phyloP scores from a whole-genome alignment of 73 alveolate genomes.

The Halteria grandinella region DNA sequence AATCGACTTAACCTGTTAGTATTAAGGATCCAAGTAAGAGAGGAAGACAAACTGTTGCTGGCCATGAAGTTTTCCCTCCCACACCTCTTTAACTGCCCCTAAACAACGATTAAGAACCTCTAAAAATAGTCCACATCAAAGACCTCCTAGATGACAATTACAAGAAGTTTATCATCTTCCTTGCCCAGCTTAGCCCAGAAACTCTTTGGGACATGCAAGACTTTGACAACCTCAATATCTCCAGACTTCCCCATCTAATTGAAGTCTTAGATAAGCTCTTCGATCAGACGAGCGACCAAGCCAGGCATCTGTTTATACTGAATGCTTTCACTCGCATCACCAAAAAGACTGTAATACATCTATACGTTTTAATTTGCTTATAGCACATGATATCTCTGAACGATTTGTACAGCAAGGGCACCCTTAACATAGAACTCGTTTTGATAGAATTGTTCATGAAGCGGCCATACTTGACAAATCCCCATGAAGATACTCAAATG shows the following conservation, averaged over 20 bases:
- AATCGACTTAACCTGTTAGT: no score
- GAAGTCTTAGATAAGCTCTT: slow-evolving; percentile 19
- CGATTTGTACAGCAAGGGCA: slow-evolving; percentile 2
- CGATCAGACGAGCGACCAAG: neutral
- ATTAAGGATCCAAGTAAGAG: no score
- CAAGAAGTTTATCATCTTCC: slow-evolving; percentile 2
- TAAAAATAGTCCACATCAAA: neutral
- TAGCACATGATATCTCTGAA: slow-evolving; percentile 36
- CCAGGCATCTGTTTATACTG: slow-evolving; percentile 12
- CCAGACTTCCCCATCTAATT: neutral
- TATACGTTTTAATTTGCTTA: neutral
- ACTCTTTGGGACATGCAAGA: slow-evolving; percentile 41
- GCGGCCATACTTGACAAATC: slow-evolving; percentile 7
- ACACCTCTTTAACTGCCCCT: neutral
- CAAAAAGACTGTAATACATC: slow-evolving; percentile 28
- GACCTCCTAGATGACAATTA: neutral
- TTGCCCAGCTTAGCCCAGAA: slow-evolving; percentile 24
- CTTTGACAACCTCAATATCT: slow-evolving; percentile 7
- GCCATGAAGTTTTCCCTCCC: neutral
- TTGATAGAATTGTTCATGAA: slow-evolving; percentile 10
- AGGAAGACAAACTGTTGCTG: neutral
- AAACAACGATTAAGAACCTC: neutral
- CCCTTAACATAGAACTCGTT: neutral
- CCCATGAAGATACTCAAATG: neutral
- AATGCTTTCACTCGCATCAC: slow-evolving; percentile 43